phyloP scores from a whole-genome alignment of 306 rosid species.

The Cicer arietinum region DNA sequence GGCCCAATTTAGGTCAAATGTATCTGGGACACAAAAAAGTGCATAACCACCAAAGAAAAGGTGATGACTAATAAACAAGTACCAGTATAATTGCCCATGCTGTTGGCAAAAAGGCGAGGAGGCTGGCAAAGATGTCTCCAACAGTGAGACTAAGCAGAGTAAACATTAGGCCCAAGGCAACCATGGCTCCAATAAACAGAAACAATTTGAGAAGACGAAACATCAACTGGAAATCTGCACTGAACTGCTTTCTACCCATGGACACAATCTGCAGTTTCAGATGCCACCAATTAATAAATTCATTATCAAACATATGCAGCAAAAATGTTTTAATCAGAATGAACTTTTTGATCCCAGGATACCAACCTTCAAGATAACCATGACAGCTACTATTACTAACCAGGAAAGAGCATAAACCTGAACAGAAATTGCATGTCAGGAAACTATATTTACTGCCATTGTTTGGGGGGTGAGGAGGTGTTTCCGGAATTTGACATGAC shows the following conservation, averaged over 20 bases:
- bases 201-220: constrained; percentile 89
- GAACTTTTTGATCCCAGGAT: constrained; percentile 28
- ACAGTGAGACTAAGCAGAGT: constrained; percentile 71
- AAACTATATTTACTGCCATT: constrained; percentile 7
- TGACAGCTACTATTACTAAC: constrained; percentile 86
- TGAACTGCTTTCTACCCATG: constrained; percentile 87
- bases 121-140: constrained; percentile 82
- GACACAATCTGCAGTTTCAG: constrained; percentile 81
- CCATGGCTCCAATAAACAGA: constrained; percentile 72
- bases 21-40: constrained; percentile 10
- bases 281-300: constrained; percentile 40
- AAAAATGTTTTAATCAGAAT: constrained; percentile 20
- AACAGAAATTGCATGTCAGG: constrained; percentile 44
- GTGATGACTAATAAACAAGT: constrained; percentile 28
- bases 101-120: constrained; percentile 90
- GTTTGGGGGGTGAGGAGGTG: not conserved
- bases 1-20: not conserved
- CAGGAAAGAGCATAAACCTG: constrained; percentile 96
- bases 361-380: constrained; percentile 85
- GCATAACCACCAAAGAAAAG: not conserved
- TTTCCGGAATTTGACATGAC: constrained; percentile 31
- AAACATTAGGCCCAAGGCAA: constrained; percentile 65
- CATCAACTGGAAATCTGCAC: constrained; percentile 97
- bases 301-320: constrained; percentile 32
- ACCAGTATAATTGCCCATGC: constrained; percentile 94